Conservation (phyloP, 306 rosid genomes). For the Cicer chorassanicum region DNA sequence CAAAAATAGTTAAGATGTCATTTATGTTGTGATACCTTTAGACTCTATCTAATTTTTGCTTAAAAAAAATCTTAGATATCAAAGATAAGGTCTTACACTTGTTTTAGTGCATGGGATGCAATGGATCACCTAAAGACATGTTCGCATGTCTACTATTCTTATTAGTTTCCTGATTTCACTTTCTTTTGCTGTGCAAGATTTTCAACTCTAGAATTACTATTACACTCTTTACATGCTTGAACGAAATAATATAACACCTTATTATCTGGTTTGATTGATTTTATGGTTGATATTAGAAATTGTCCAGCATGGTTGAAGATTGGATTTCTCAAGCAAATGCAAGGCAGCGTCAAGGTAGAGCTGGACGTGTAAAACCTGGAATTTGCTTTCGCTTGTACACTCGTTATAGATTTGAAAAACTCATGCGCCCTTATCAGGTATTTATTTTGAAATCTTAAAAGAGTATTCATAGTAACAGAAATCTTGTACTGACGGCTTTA, state of each 20-base stretch:
- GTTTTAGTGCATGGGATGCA: conserved; percentile 10
- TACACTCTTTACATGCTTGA: conserved; percentile 5
- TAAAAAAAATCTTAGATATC: neutral
- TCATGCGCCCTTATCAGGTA: conserved; percentile 96
- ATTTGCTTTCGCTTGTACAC: conserved; percentile 89
- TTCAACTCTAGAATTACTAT: conserved; percentile 13
- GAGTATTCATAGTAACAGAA: neutral
- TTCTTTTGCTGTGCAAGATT: neutral
- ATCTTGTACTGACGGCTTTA: neutral
- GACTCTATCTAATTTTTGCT: no score
- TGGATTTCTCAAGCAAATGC: conserved; percentile 99
- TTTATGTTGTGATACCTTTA: no score
- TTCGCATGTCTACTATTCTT: neutral
- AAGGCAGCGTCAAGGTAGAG: conserved; percentile 93
- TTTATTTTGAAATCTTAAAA: conserved; percentile 22
- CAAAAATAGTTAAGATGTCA: no score
- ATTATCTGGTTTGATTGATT: conserved; percentile 40
- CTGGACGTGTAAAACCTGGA: conserved; percentile 98
- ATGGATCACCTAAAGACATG: conserved; percentile 5
- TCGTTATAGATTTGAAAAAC: conserved; percentile 80
- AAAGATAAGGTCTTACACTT: conserved; percentile 18
- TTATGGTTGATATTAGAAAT: conserved; percentile 63
- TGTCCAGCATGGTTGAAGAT: conserved; percentile 98
- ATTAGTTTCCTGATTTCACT: conserved; percentile 13
- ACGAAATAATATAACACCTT: conserved; percentile 12